These are phyloP conservation scores for Lactarius hengduanensis DNA, from an alignment of 768 basidiomycete species.

Conservation along the genomic window DNA sequence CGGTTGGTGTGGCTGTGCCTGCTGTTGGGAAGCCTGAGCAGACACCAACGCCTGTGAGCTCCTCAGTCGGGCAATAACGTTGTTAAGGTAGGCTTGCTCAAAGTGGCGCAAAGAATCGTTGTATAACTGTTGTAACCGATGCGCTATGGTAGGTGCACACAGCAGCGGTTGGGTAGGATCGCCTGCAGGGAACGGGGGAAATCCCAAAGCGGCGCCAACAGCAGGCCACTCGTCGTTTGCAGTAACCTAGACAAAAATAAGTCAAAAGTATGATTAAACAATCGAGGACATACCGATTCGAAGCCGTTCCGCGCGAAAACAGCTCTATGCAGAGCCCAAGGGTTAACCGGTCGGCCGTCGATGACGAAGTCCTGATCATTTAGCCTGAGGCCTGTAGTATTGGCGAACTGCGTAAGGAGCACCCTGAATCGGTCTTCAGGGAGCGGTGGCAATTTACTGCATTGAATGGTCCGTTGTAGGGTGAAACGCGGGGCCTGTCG, in stretches of 20 bases:
- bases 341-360: constrained; percentile 8
- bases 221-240: constrained; percentile 20
- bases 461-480: neutral
- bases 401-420: constrained; percentile 3
- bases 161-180: constrained; percentile 7
- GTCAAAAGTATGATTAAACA: neutral
- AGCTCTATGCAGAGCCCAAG: constrained; percentile 9
- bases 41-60: neutral
- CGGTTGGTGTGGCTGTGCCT: too few species aligned
- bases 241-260: constrained; percentile 9
- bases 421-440: constrained; percentile 11
- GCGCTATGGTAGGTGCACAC: constrained; percentile 13
- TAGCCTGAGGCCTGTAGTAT: neutral
- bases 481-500: too few species aligned
- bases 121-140: constrained; percentile 16
- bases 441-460: neutral
- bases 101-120: constrained; percentile 11
- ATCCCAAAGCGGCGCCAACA: constrained; percentile 15
- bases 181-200: constrained; percentile 2
- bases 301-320: constrained; percentile 17
- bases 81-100: constrained; percentile 17
- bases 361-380: constrained; percentile 11
- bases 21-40: too few species aligned
- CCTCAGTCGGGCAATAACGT: constrained; percentile 1
- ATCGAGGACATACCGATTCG: constrained; percentile 7